Evolutionary conservation across 2,329 filamentous ascomycete genomes (phyloP), one percentile per base, ranked within the genome.

Genomic region (Aureobasidium sp.): DNA sequence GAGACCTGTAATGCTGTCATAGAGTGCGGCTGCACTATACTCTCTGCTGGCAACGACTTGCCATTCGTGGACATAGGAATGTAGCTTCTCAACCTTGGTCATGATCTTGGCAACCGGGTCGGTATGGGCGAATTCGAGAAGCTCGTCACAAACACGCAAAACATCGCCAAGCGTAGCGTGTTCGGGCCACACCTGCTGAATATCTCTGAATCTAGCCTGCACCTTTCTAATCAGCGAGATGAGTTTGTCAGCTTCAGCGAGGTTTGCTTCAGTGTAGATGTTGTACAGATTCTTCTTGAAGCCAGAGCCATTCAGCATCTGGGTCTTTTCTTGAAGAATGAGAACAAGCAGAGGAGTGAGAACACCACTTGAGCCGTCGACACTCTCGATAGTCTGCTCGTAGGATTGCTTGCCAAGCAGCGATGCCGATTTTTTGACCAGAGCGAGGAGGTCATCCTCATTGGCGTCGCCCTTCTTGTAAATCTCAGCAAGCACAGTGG

Each of bases 61-160:
- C 94, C 94, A 99, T 74, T 97, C 91, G 65, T 97, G 87, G 53
- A 99, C 84, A 66, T 88, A 87, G 0, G 81, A 82, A 74, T 97
- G 90, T 5, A 99, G 80, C 66, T 93, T 91, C 74, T 99, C 95
- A 3, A 94, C 82, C 70, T 89, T 90, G 1, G 88, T 89, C 58
- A 99, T 83, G 62, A 96, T 86, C 69, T 89, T 92, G 1, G 91
- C 91, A 5, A 99, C 79, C 0, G 94, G 92, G 62, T 96, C 91
- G 1, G 84, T 83, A 68, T 97, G 87, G 25, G 84, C 81, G 68
- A 96, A 84, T 61, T 87, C 82, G 1, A 96, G 80, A 0, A 96
- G 80, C 66, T 89, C 86, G 62, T 89, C 84, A 70, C 90, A 95
- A 31, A 85, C 87, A 15, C 79, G 75, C 2, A 96, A 76, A 3